Base-by-base conservation (phyloP, 2,329 filamentous ascomycete species). In the Aureobasidium leucospermi region DNA sequence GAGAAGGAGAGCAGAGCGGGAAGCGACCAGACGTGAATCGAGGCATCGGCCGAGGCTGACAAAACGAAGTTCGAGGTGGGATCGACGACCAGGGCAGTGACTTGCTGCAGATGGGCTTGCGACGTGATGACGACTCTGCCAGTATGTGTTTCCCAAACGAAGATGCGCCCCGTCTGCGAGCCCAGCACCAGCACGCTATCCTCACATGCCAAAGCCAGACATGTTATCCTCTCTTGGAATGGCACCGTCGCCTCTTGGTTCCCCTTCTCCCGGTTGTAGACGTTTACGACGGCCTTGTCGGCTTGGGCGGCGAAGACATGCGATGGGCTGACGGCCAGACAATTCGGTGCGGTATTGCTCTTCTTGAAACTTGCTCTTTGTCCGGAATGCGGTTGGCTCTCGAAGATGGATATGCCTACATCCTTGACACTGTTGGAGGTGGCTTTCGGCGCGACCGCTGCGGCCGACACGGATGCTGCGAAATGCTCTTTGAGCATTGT, bases 221-320 rank as follows among this genome's bases (percentile, higher is more conserved):
- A 91, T 64, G 85, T 86, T 68, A 99, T 90, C 67, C 86, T 84
- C 74, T 97, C 93, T 0, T 88, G 86, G 67, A 99, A 96, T 0
- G 92, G 88, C 19, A 97, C 85, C 16, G 90, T 82, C 6, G 90
- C 88, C 75, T 97, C 93, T 70, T 96, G 91, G 67, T 89, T 94
- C 31, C 89, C 89, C 63, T 89, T 88, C 61, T 85, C 81, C 59
- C 91, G 83, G 60, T 84, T 92, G 75, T 97, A 99, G 59, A 99
- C 90, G 74, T 97, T 90, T 1, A 99, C 82, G 43, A 96, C 89
- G 0, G 91, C 90, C 74, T 96, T 97, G 64, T 92, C 91, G 52
- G 88, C 82, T 72, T 99, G 94, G 4, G 90, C 93, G 4, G 92
- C 88, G 71, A 96, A 99, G 48, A 97, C 81, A 71, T 99, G 94